Evolutionary conservation across 768 basidiomycete genomes (phyloP), one percentile per base, ranked within the genome.

Genomic region (Leccinum ochraceum): DNA sequence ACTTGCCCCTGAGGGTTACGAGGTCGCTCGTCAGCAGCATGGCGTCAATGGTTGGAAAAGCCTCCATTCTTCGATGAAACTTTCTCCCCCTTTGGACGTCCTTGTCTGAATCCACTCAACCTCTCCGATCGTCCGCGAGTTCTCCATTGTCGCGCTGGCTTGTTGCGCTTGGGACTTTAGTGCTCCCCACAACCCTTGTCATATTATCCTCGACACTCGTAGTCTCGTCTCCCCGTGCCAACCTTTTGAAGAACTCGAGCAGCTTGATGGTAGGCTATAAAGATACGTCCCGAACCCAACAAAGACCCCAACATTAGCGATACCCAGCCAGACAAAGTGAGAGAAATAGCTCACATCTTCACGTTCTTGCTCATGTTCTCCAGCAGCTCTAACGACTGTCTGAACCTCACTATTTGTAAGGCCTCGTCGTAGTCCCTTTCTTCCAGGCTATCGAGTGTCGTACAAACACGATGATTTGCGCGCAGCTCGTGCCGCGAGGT

Each of bases 401-500:
- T 53, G 36, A 74, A 75, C 0, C 77, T 68, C 3, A 78, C 66
- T 48, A 78, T 57, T 1, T 71, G 70, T 3, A 79, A 65, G 9
- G 52, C 39, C 6, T 57, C 9, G 55, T 56, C 34, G 51, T 0
- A 62, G 56, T 26, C 6, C 42, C 42, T 62, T 63, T 8, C 11
- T 42, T 67, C 55, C 46, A 54, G 44, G 64, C 55, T 55, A 66
- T 60, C 10, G 66, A 49, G 7, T 54, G 53, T 24, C 58, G 65
- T 13, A 80, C 61, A 3, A 58, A 60, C 0, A n/a, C 36, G 6
- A 80, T 74, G 36, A 78, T 60, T 1, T 62, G 50, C 3, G 63
- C 59, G 76, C 79, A 80, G 3, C 67, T 44, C 3, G 71, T 60
- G 3, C 76, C 72, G 6, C 67, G 61, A 13, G 81, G 80, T 80